These are phyloP conservation scores for Saccharomycopsis fodiens DNA, from an alignment of 805 yeast genomes.

Conservation along the genomic window DNA sequence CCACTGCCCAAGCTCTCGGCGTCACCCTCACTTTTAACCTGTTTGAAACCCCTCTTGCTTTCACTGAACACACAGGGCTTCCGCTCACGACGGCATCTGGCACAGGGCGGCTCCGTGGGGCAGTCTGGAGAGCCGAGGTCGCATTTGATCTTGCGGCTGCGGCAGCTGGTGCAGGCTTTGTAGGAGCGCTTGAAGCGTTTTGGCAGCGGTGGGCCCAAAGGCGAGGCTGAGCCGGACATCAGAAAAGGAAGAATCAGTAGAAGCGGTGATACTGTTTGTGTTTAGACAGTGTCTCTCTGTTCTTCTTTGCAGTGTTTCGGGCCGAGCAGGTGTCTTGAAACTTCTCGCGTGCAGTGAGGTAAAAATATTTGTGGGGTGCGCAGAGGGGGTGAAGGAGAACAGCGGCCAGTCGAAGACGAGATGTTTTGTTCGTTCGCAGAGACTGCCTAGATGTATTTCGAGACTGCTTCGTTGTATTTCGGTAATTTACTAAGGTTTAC, in stretches of 20 bases:
- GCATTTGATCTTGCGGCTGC: slow-evolving; percentile 78
- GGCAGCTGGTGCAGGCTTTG: slow-evolving; percentile 79
- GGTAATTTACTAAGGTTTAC: too few relatives aligned
- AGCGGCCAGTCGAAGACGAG: too few relatives aligned
- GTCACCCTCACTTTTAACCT: background rate
- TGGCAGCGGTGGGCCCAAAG: background rate
- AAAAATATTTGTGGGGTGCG: too few relatives aligned
- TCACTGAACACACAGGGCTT: slow-evolving; percentile 71
- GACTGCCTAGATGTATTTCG: too few relatives aligned
- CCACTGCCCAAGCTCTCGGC: slow-evolving; percentile 1
- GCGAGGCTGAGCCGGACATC: background rate
- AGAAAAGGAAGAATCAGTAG: too few relatives aligned
- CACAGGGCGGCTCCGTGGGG: slow-evolving; percentile 78
- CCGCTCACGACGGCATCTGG: slow-evolving; percentile 75
- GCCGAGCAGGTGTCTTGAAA: too few relatives aligned
- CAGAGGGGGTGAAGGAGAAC: too few relatives aligned
- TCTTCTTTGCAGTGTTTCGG: background rate
- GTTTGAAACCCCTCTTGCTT: slow-evolving; percentile 43
- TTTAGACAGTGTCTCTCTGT: background rate
- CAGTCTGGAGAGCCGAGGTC: slow-evolving; percentile 70
- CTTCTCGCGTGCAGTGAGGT: too few relatives aligned
- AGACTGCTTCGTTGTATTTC: too few relatives aligned
- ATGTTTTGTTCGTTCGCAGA: too few relatives aligned
- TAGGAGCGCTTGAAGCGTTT: slow-evolving; percentile 53
- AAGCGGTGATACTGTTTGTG: too few relatives aligned